Base-by-base conservation (phyloP, 108 stramenopile species). In the Skeletonema tropicum region DNA sequence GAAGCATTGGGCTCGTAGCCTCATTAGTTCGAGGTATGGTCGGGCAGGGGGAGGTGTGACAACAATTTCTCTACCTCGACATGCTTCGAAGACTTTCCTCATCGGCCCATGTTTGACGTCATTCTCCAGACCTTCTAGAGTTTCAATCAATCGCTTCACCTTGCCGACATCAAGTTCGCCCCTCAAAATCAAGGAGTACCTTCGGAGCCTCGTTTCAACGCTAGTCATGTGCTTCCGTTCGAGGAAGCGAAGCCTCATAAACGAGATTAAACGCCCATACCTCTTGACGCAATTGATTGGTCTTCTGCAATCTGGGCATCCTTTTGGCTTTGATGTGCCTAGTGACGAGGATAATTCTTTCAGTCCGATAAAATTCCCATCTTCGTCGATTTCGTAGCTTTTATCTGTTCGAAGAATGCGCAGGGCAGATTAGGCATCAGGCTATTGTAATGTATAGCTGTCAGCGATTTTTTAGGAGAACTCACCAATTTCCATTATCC, bases 181-280 rank as follows among this genome's bases (percentile, higher is more conserved):
- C 23, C 41, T 39, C 19, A 77, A 13, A 7, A 36, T 41, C 38
- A 23, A n/a, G 13, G 31, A 48, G 39, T 74, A 39, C 25, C 23
- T 66, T 66, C 59, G 17, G 3, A 71, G 48, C 61, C 39, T 26
- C n/a, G 23, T 60, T 14, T 72, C 55, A 14, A 77, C 59, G 29
- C 35, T 29, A 35, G 72, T 57, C 71, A 80, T 73, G 39, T 85
- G 84, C 59, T 85, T 85, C 52, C 68, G 62, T 62, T 85, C 84
- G 6, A 80, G 66, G 30, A 63, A 17, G 12, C 72, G 69, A 12
- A 85, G 76, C 14, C 60, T 6, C 55, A 48, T 25, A 32, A 76
- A 62, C 13, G 66, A 60, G 12, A 81, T 59, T 9, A 85, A 33
- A 10, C 79, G 79, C n/a, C 79, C 79, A 41, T 85, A 85, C 64